Evolutionary conservation across 2,329 filamentous ascomycete species (phyloP).

Genomic region (Calonectria naviculata): DNA sequence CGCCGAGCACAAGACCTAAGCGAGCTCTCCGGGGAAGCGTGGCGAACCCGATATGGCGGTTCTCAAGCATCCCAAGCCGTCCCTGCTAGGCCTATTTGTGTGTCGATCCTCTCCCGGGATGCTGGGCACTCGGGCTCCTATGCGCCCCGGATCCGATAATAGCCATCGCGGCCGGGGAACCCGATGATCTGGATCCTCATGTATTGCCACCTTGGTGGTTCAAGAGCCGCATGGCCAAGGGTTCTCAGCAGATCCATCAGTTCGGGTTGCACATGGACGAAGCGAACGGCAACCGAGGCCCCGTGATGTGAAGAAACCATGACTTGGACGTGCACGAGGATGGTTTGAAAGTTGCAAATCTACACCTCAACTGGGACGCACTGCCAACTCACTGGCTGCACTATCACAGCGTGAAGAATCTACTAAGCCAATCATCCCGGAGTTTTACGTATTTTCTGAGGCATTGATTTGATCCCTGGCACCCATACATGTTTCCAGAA

Average conservation of each 20-base stretch:
- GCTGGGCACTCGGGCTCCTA: background rate
- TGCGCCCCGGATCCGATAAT: conserved; percentile 8
- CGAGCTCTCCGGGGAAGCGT: background rate
- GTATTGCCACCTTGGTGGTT: background rate
- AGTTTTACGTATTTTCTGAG: background rate
- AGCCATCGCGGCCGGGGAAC: conserved; percentile 3
- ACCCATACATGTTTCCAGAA: background rate
- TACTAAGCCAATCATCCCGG: no score
- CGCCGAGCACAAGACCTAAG: background rate
- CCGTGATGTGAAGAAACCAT: background rate
- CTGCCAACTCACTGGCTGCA: background rate
- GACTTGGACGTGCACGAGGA: background rate
- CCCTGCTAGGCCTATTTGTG: background rate
- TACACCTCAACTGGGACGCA: background rate
- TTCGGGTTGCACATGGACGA: background rate
- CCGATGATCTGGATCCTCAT: conserved; percentile 6
- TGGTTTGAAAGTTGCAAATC: background rate
- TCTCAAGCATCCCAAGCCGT: background rate
- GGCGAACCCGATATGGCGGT: background rate
- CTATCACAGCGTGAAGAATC: no score
- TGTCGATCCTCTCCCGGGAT: background rate
- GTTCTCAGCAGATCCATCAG: background rate
- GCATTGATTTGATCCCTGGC: background rate
- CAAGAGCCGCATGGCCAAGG: conserved; percentile 1
- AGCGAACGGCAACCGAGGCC: background rate